Evolutionary conservation across 2,329 filamentous ascomycete species (phyloP).

Genomic region (Xylariaceae sp.): DNA sequence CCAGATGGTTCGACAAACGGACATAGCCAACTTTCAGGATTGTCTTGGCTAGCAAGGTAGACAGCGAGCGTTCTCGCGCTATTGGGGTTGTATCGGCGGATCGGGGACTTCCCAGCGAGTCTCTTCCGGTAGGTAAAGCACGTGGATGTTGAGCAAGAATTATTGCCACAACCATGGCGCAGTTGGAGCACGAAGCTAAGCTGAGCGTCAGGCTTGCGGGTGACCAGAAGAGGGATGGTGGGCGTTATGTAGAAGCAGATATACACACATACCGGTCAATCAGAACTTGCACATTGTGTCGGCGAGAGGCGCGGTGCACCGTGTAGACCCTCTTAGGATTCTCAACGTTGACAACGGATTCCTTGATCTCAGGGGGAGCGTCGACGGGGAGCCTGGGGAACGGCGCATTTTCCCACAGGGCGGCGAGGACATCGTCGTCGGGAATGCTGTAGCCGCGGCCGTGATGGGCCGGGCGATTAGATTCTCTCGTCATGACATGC

Average conservation of each 20-base stretch:
- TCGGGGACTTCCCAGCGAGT: slow-evolving; percentile 60
- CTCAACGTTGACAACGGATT: slow-evolving; percentile 54
- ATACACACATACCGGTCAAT: slow-evolving; percentile 56
- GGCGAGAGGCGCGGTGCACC: slow-evolving; percentile 56
- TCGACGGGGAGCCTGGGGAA: slow-evolving; percentile 58
- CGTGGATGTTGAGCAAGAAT: slow-evolving; percentile 66
- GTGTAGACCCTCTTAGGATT: slow-evolving; percentile 59
- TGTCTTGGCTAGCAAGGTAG: slow-evolving; percentile 74
- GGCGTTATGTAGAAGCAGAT: background rate
- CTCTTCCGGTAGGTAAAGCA: slow-evolving; percentile 76
- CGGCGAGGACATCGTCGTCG: slow-evolving; percentile 50
- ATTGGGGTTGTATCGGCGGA: slow-evolving; percentile 73
- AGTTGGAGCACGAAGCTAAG: slow-evolving; percentile 73
- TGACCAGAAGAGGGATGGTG: background rate
- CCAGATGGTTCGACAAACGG: slow-evolving; percentile 43
- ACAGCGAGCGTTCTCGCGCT: slow-evolving; percentile 79
- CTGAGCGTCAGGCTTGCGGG: slow-evolving; percentile 19
- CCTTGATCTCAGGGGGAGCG: slow-evolving; percentile 55
- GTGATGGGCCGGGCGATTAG: slow-evolving; percentile 35
- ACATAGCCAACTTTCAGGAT: slow-evolving; percentile 68
- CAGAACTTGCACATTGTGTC: slow-evolving; percentile 61
- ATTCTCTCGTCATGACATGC: slow-evolving; percentile 46
- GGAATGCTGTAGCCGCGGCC: slow-evolving; percentile 32
- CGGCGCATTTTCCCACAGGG: slow-evolving; percentile 58
- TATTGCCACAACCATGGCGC: slow-evolving; percentile 70